phyloP scores from a whole-genome alignment of 495 filamentous ascomycete genomes.

The Penicillium bovifimosum region DNA sequence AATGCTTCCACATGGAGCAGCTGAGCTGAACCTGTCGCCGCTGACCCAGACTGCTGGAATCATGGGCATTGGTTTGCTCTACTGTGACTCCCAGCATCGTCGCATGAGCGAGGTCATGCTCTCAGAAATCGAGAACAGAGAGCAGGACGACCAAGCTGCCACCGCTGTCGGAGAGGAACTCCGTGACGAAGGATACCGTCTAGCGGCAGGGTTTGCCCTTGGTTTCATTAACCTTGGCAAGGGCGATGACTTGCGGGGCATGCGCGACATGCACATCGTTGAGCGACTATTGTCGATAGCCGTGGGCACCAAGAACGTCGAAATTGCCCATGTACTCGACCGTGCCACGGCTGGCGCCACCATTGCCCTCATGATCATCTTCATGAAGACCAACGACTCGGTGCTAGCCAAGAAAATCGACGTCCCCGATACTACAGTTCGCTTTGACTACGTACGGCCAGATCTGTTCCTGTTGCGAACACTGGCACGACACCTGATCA shows the following conservation, averaged over 20 bases:
- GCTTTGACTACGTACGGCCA: slow-evolving; percentile 92
- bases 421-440: slow-evolving; percentile 78
- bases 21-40: slow-evolving; percentile 87
- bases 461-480: slow-evolving; percentile 90
- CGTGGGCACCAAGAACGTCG: slow-evolving; percentile 78
- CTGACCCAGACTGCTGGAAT: slow-evolving; percentile 95
- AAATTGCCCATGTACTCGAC: slow-evolving; percentile 85
- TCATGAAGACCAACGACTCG: slow-evolving; percentile 92
- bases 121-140: slow-evolving; percentile 87
- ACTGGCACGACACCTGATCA: slow-evolving; percentile 83
- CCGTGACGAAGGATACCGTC: slow-evolving; percentile 87
- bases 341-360: slow-evolving; percentile 86
- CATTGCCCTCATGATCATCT: slow-evolving; percentile 86
- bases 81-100: slow-evolving; percentile 92
- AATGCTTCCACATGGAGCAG: slow-evolving; percentile 85
- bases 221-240: slow-evolving; percentile 93
- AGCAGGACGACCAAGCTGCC: slow-evolving; percentile 61
- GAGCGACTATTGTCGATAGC: slow-evolving; percentile 82
- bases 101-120: slow-evolving; percentile 99
- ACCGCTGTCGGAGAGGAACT: slow-evolving; percentile 55
- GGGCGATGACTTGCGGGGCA: slow-evolving; percentile 77
- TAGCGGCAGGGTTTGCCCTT: slow-evolving; percentile 89
- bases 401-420: slow-evolving; percentile 89
- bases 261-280: slow-evolving; percentile 90
- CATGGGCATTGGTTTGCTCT: slow-evolving; percentile 94